Conservation (phyloP, 2,329 filamentous ascomycete species). For the Diaporthe vexans region DNA sequence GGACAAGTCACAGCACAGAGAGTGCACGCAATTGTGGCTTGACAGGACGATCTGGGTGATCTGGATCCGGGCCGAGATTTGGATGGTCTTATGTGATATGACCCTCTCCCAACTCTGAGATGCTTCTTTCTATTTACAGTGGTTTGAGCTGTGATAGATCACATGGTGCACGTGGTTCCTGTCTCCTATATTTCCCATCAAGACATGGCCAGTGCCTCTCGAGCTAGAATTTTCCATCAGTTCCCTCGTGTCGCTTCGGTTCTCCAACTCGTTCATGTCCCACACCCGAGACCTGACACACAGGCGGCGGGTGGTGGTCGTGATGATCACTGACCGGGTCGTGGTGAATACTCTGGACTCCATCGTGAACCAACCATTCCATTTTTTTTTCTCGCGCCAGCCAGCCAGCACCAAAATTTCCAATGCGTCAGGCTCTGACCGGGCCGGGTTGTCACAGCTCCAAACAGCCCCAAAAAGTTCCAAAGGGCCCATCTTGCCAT, state of each 20-base stretch:
- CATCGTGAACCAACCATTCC: slow-evolving; percentile 1
- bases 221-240: slow-evolving; percentile 2
- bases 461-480: slow-evolving; percentile 14
- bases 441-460: slow-evolving; percentile 19
- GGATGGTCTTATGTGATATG: slow-evolving; percentile 25
- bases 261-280: not conserved
- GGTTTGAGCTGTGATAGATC: not conserved
- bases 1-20: not conserved
- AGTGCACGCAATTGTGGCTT: not conserved
- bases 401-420: not conserved
- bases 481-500: not conserved
- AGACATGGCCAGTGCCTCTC: not conserved
- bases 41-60: slow-evolving; percentile 35
- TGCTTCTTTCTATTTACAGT: slow-evolving; percentile 26
- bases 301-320: not conserved
- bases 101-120: not conserved
- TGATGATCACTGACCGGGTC: slow-evolving; percentile 30
- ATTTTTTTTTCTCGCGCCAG: not conserved
- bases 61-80: slow-evolving; percentile 32
- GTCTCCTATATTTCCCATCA: not conserved
- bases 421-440: slow-evolving; percentile 32
- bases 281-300: slow-evolving; percentile 3
- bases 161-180: not conserved
- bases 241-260: not conserved
- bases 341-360: slow-evolving; percentile 17